Evolutionary conservation across 345 rosid species (phyloP).

Genomic region (Gossypium mustelinum): DNA sequence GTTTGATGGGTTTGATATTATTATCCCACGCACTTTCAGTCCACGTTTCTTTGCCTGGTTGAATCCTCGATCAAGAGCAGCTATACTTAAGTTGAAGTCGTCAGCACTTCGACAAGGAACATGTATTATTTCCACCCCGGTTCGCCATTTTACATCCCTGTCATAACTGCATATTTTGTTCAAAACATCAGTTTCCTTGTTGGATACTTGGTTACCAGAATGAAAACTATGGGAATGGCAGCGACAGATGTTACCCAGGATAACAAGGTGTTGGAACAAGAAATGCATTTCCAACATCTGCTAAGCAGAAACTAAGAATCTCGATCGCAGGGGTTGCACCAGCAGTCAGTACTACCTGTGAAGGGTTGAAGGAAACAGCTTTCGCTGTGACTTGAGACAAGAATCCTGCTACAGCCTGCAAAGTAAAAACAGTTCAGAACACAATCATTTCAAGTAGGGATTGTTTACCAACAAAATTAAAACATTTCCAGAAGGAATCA

Average conservation of each 20-base stretch:
- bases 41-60: slow-evolving; percentile 90
- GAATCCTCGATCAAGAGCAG: slow-evolving; percentile 77
- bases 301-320: slow-evolving; percentile 80
- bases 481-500: neutral
- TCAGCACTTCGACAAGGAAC: slow-evolving; percentile 89
- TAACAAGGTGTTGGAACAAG: slow-evolving; percentile 84
- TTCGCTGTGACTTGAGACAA: slow-evolving; percentile 57
- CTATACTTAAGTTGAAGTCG: slow-evolving; percentile 57
- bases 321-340: slow-evolving; percentile 77
- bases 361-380: slow-evolving; percentile 57
- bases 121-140: slow-evolving; percentile 82
- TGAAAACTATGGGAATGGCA: neutral
- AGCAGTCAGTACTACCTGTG: slow-evolving; percentile 57
- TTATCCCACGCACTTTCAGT: slow-evolving; percentile 63
- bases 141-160: slow-evolving; percentile 79
- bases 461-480: neutral
- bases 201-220: neutral
- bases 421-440: slow-evolving; percentile 13
- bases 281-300: slow-evolving; percentile 91
- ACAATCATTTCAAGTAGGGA: neutral
- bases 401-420: slow-evolving; percentile 73
- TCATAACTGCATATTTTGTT: slow-evolving; percentile 52
- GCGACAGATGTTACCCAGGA: slow-evolving; percentile 47
- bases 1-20: slow-evolving; percentile 74
- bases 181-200: slow-evolving; percentile 21